Evolutionary conservation across 176 grass and related monocot genomes (phyloP), one percentile per base, ranked within the genome.

Genomic region (Cocos nucifera): DNA sequence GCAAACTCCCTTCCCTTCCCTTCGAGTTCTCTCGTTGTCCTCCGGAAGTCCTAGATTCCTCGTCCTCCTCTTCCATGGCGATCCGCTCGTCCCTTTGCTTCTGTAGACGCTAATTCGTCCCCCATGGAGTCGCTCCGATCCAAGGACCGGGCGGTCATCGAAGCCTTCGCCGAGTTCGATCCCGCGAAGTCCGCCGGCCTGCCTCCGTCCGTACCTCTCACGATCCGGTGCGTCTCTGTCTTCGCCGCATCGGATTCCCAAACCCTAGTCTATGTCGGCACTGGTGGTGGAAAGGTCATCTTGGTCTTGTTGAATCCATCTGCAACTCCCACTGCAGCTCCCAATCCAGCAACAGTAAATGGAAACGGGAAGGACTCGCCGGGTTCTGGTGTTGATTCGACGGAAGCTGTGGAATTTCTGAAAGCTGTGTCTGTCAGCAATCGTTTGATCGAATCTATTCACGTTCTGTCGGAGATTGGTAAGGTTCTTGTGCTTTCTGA

Each of bases 221-320:
- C 78, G 8, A 85, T 96, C 75, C 83, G 83, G 60, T 77, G 83
- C 48, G 72, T 85, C 7, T 72, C 83, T 21, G 63, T 96, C 22
- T 75, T 53, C 51, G 50, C 61, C 50, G 64, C 48, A 16, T 71
- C 67, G 8, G 67, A 76, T 17, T 85, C 86, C 23, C 48, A 66
- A 62, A 69, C 61, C 26, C 74, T 85, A 55, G 70, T 90, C 52
- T 96, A 90, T 79, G 19, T 96, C 59, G 92, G 92, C 75, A 90
- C 92, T 0, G 86, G 92, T 12, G 92, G 92, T 16, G 92, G 86
- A 19, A 97, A 97, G 73, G 68, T 97, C 8, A 82, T 90, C 56
- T 78, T 97, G 17, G 59, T 87, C 80, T 87, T 86, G 14, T 23
- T 20, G 53, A 29, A 21, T 24, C 66, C 53, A 15, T 19, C 66